Evolutionary conservation across 306 rosid species (phyloP), one percentile per base, ranked within the genome.

Genomic region (Sechiopsis laciniata): DNA sequence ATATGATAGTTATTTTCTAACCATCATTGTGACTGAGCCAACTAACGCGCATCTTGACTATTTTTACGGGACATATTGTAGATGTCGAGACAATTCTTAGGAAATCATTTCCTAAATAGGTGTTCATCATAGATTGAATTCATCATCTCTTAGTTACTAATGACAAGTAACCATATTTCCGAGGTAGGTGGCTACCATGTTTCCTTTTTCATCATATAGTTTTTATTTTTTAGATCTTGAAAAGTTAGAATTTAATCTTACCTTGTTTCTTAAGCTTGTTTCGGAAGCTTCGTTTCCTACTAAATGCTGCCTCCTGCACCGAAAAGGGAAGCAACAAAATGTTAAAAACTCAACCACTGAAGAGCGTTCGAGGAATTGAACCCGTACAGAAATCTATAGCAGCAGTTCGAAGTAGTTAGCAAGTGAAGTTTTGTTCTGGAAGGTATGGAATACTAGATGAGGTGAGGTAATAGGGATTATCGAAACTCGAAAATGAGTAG

Each of bases 241-340:
- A 2, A 6, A 55, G 53, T 37, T 16, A 55, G 8, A 58, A 24
- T 45, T 21, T 20, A 60, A 20, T 22, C 63, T 68, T 77, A 85
- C 96, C 89, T 76, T 81, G 85, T 81, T 89, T 90, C 85, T 88
- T 94, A n/a, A 94, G 74, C 85, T 87, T 94, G 87, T 90, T 90
- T 20, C 96, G 90, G 78, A 94, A 94, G 81, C 97, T 84, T 80
- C 96, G 85, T 86, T 94, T 94, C 87, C 98, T 78, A 87, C 98
- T 94, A 75, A 94, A 94, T 71, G 98, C 97, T 1, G 85, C 81
- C 79, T 94, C 98, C 97, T 94, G 89, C 70, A 74, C 55, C 24
- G 14, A 37, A 37, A 37, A 37, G 17, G 75, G 78, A n/a, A n/a
- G n/a, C n/a, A 58, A 80, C 17, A 8, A 17, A 22, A 71, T 26